These are phyloP conservation scores for Asparagopsis taxiformis DNA, from an alignment of 31 red algal species.

Conservation along the genomic window DNA sequence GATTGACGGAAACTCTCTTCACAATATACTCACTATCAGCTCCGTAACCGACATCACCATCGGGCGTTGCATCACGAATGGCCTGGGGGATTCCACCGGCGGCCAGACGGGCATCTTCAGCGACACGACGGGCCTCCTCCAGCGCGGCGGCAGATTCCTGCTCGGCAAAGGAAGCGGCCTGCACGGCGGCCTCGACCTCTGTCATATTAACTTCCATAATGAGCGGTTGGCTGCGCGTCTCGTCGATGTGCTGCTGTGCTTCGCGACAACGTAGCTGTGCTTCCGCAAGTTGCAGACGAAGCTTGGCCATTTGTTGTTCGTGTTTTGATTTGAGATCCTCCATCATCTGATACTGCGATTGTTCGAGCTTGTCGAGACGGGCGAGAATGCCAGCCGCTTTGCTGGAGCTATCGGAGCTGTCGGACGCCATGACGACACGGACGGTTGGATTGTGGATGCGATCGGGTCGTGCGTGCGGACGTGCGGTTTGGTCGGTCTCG, in stretches of 20 bases:
- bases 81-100: slow-evolving; percentile 49
- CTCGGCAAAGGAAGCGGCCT: slow-evolving; percentile 61
- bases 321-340: slow-evolving; percentile 29
- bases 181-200: slow-evolving; percentile 69
- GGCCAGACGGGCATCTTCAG: slow-evolving; percentile 46
- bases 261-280: slow-evolving; percentile 25
- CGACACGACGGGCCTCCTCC: slow-evolving; percentile 55
- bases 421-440: slow-evolving; percentile 9
- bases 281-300: slow-evolving; percentile 26
- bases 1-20: slow-evolving; percentile 68
- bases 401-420: neutral
- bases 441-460: no score
- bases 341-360: slow-evolving; percentile 47
- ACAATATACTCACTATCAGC: slow-evolving; percentile 70
- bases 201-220: slow-evolving; percentile 75
- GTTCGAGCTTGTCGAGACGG: slow-evolving; percentile 45
- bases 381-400: slow-evolving; percentile 44
- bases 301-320: slow-evolving; percentile 29
- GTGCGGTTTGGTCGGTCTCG: slow-evolving; percentile 19
- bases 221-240: slow-evolving; percentile 11
- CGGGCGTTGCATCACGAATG: slow-evolving; percentile 25
- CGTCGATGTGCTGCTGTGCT: neutral
- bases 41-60: slow-evolving; percentile 44
- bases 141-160: slow-evolving; percentile 44
- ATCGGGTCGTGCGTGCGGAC: no score